Base-by-base conservation (phyloP, 371 early-diverging fungal genomes). In the Rhizopus stolonifer region DNA sequence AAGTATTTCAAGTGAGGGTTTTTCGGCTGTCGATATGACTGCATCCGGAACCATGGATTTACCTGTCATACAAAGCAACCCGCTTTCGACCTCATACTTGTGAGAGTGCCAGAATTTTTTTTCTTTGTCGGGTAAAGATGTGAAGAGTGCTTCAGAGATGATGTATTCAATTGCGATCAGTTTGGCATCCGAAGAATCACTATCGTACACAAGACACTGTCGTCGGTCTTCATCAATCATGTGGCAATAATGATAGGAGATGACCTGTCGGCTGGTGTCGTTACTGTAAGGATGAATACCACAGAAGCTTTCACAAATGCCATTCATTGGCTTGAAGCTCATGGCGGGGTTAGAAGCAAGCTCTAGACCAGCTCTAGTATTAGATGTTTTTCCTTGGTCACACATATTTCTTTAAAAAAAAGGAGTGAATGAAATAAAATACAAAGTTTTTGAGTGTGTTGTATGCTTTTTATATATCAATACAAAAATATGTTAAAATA, bases 91-190 rank as follows among this genome's bases (percentile, higher is more conserved):
- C 48, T 77, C 77, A 42, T 65, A 71, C 29, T 61, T 59, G 55
- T 74, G 74, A 22, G 78, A 77, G 51, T 74, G 78, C 74, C 78
- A 77, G 54, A 46, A 74, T 34, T 61, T 71, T 31, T 74, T 74
- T 49, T 77, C 74, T 8, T 68, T 52, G 10, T 67, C 61, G 17
- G 74, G 67, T 11, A 74, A 54, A 1, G 50, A 54, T 2, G 42
- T 52, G 60, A 77, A 81, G 3, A 77, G 53, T 22, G 59, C 64
- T 39, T 74, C 70, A 6, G 79, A 75, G 17, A 81, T 81, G 23
- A 79, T 71, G 46, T 77, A 81, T 56, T 81, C 81, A 19, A 81
- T 66, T n/a, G 67, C 81, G 22, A 79, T 72, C 34, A 81, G 38
- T 9, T 70, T 60, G 13, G 77, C 81, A 40, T 65, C 49, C 26